A percentile compares a stretch with the other conserved stretches of the same genome.
These are phyloP conservation scores for Lachnellula hyalina DNA, from an alignment of 2,329 filamentous ascomycete genomes.

Conservation along the genomic window DNA sequence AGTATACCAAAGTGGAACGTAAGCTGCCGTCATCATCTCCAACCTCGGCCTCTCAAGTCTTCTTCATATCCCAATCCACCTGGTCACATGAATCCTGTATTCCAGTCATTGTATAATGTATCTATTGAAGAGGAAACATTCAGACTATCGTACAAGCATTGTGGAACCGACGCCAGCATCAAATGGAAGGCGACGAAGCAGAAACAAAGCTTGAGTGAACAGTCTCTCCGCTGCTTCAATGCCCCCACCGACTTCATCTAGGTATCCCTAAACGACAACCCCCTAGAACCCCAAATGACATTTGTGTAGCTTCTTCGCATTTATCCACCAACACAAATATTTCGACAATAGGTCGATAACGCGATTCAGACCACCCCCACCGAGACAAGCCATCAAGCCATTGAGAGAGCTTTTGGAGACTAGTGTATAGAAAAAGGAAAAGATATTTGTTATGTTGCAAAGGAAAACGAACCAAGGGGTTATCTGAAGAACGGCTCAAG, in stretches of 20 bases:
- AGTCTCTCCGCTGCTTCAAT: constrained; percentile 9
- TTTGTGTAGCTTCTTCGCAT: constrained; percentile 10
- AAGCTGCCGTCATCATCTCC: background rate
- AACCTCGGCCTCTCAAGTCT: background rate
- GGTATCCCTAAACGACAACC: constrained; percentile 4
- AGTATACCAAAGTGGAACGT: background rate
- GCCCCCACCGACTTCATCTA: constrained; percentile 12
- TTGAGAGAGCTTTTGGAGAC: constrained; percentile 23
- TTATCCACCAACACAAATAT: constrained; percentile 20
- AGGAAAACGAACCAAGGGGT: constrained; percentile 18
- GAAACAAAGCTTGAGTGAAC: constrained; percentile 13
- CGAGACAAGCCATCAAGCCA: constrained; percentile 24
- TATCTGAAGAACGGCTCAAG: constrained; percentile 22
- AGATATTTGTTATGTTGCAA: constrained; percentile 11
- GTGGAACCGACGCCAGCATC: constrained; percentile 15
- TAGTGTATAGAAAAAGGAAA: constrained; percentile 15
- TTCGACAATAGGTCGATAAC: constrained; percentile 15
- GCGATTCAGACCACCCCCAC: constrained; percentile 19
- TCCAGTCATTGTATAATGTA: background rate
- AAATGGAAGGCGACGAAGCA: constrained; percentile 6
- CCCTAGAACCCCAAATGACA: constrained; percentile 2
- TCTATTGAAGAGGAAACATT: constrained; percentile 2
- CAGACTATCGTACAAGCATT: constrained; percentile 21
- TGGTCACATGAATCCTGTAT: background rate
- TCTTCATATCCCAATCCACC: background rate